Evolutionary conservation across 441 rosid genomes (phyloP).

Genomic region (Hypseocharis bilobata): DNA sequence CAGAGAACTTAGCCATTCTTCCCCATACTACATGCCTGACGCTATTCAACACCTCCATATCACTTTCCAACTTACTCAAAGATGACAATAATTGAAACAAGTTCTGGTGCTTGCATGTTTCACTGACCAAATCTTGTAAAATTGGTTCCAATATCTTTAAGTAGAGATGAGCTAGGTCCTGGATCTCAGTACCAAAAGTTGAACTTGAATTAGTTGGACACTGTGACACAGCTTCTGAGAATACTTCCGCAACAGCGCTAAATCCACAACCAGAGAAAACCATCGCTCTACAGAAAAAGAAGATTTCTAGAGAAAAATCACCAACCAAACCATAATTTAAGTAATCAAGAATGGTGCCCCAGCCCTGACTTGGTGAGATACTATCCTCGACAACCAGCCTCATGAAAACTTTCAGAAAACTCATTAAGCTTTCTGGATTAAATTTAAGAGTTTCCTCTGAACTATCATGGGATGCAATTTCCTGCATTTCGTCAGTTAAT

Average conservation of each 20-base stretch:
- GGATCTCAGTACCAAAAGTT: constrained; percentile 26
- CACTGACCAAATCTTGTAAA: constrained; percentile 47
- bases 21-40: constrained; percentile 74
- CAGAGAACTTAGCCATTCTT: constrained; percentile 59
- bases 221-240: constrained; percentile 41
- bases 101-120: constrained; percentile 39
- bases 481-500: constrained; percentile 69
- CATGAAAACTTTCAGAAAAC: constrained; percentile 57
- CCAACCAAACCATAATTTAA: constrained; percentile 45
- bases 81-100: constrained; percentile 63
- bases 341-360: constrained; percentile 55
- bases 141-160: constrained; percentile 56
- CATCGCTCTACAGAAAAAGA: constrained; percentile 68
- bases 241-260: constrained; percentile 66
- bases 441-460: constrained; percentile 33
- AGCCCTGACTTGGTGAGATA: constrained; percentile 85
- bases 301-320: constrained; percentile 40
- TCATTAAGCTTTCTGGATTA: constrained; percentile 48
- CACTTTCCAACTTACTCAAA: constrained; percentile 70
- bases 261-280: constrained; percentile 78
- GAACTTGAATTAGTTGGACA: constrained; percentile 21
- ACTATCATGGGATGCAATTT: constrained; percentile 35
- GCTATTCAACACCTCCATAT: constrained; percentile 52
- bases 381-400: constrained; percentile 78
- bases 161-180: constrained; percentile 53